Evolutionary conservation across 1,139 yeast genomes (phyloP), one percentile per base, ranked within the genome.

Genomic region (Candida gigantensis): DNA sequence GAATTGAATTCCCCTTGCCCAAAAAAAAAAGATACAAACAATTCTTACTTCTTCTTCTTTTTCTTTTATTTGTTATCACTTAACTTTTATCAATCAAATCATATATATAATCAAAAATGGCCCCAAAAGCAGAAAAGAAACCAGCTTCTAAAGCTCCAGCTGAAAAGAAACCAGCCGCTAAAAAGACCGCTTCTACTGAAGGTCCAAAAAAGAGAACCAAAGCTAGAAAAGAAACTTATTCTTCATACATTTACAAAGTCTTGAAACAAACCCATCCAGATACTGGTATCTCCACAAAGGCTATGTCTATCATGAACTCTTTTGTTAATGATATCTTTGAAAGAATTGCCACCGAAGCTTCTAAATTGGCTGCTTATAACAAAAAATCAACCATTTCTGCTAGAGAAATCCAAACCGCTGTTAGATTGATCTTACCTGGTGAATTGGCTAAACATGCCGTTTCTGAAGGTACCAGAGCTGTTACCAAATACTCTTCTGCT

Each of bases 381-480:
- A 92, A 92, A 82, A 90, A 90, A 78, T 89, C 97, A 42, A 92
- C 98, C 62, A 92, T 92, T 63, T 89, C 97, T 51, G 96, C 98
- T 45, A 89, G 98, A 79, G 98, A 92, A 76, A 92, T 92, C 64
- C 98, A 92, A 77, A 92, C 97, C 57, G 97, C 98, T 56, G 98
- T 92, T 56, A 87, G 97, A 81, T 84, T 92, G 66, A 92, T 92
- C 75, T 85, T 92, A 62, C 98, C 98, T 55, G 98, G 98, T 83
- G 98, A 92, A 78, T 83, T 92, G 72, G 97, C 98, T 56, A 92
- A 90, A 82, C 97, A 90, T 74, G 97, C 97, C 60, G 96, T 89
- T 60, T 86, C 96, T 58, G 97, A 90, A 77, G 97, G 97, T 81
- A 90, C 97, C 60, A 89, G 97, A 84, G 96, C 98, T 71, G 97